Conservation (phyloP, 352 stramenopile species). For the Pythium oligandrum region DNA sequence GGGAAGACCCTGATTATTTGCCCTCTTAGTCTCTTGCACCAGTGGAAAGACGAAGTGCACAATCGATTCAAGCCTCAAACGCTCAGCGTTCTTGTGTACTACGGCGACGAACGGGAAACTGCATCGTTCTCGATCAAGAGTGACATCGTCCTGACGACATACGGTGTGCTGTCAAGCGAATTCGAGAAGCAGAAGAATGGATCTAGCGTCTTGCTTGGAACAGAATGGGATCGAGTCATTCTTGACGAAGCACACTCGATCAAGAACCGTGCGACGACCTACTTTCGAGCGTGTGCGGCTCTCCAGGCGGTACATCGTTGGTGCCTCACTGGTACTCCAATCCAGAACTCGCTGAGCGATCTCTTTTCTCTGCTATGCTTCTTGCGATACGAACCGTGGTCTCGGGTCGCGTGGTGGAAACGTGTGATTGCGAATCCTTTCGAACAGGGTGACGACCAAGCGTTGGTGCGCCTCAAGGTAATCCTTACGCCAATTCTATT, state of each 20-base stretch:
- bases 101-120: conserved; percentile 53
- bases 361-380: conserved; percentile 85
- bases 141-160: conserved; percentile 83
- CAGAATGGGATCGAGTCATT: conserved; percentile 82
- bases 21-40: conserved; percentile 82
- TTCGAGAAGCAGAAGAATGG: conserved; percentile 30
- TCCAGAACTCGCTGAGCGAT: conserved; percentile 88
- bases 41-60: conserved; percentile 85
- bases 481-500: conserved; percentile 75
- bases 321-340: conserved; percentile 88
- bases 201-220: conserved; percentile 24
- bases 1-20: conserved; percentile 81
- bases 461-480: conserved; percentile 58
- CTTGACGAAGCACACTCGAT: conserved; percentile 91
- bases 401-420: conserved; percentile 75
- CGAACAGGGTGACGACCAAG: conserved; percentile 59
- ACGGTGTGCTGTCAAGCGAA: conserved; percentile 74
- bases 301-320: conserved; percentile 68
- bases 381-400: conserved; percentile 84
- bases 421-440: conserved; percentile 76
- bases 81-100: conserved; percentile 60
- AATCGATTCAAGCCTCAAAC: conserved; percentile 51
- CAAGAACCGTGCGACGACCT: conserved; percentile 80
- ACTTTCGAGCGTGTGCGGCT: conserved; percentile 57
- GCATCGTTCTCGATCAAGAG: conserved; percentile 18